These are phyloP conservation scores for Litchi chinensis DNA, from an alignment of 345 rosid species.

Conservation along the genomic window DNA sequence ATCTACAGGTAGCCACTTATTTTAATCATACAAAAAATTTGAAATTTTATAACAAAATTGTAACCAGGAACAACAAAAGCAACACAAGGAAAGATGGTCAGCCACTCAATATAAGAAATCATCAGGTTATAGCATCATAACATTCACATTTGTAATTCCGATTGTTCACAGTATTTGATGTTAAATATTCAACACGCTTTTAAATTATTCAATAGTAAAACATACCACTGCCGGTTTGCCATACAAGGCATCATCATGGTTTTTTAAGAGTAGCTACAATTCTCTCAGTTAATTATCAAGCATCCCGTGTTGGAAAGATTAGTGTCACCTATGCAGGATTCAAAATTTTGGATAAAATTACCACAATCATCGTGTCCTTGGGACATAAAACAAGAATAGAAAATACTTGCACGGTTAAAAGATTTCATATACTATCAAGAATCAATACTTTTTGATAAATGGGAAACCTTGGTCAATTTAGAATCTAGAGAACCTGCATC, in stretches of 20 bases:
- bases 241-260: background rate
- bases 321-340: background rate
- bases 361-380: background rate
- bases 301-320: background rate
- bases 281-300: background rate
- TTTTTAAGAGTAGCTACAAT: background rate
- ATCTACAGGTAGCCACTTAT: background rate
- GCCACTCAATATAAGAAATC: background rate
- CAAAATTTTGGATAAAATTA: background rate
- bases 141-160: background rate
- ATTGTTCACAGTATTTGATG: background rate
- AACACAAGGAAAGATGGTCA: background rate
- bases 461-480: background rate
- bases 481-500: background rate
- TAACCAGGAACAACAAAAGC: background rate
- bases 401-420: background rate
- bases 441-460: background rate
- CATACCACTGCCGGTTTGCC: background rate
- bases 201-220: background rate
- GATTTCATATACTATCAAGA: background rate
- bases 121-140: background rate
- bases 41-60: background rate
- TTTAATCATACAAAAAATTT: background rate
- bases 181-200: background rate
- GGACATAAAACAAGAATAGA: background rate